A percentile compares a stretch with the other conserved stretches of the same genome.
These are phyloP conservation scores for Chrysanthemum seticuspe DNA, from an alignment of 129 eudicot genomes.

Conservation along the genomic window DNA sequence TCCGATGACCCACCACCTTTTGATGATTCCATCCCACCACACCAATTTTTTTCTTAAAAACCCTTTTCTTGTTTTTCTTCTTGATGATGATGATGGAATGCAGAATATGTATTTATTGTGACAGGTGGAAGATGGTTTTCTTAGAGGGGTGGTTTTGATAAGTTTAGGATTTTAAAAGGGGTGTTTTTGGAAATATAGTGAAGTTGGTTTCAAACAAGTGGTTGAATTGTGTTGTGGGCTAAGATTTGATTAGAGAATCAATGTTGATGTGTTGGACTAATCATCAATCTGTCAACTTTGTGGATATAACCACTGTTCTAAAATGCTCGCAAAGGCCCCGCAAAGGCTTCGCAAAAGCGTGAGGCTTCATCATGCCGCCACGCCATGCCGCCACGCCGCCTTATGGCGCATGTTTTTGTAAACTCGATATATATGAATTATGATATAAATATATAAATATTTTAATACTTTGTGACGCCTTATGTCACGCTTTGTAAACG, in stretches of 20 bases:
- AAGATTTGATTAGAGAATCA: background rate
- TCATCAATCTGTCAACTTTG: background rate
- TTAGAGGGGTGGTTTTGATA: constrained; percentile 1
- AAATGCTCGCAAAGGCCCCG: too few species aligned
- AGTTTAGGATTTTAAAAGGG: constrained; percentile 7
- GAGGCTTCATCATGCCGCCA: too few species aligned
- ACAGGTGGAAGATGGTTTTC: constrained; percentile 22
- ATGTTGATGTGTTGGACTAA: background rate
- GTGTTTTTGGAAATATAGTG: background rate
- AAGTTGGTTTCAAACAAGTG: background rate
- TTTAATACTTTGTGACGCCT: too few species aligned
- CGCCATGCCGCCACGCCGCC: too few species aligned
- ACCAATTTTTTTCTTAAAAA: constrained; percentile 16
- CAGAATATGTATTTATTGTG: background rate
- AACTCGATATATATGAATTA: too few species aligned
- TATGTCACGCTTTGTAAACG: too few species aligned
- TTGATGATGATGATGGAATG: background rate
- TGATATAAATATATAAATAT: too few species aligned
- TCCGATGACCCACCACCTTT: constrained; percentile 52
- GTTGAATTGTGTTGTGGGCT: constrained; percentile 1
- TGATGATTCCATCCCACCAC: constrained; percentile 44
- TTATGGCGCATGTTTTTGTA: too few species aligned
- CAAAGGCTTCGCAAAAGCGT: too few species aligned
- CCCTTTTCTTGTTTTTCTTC: background rate
- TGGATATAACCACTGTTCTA: background rate